phyloP scores from a whole-genome alignment of 352 stramenopile species.

The Globisporangium okanoganense region DNA sequence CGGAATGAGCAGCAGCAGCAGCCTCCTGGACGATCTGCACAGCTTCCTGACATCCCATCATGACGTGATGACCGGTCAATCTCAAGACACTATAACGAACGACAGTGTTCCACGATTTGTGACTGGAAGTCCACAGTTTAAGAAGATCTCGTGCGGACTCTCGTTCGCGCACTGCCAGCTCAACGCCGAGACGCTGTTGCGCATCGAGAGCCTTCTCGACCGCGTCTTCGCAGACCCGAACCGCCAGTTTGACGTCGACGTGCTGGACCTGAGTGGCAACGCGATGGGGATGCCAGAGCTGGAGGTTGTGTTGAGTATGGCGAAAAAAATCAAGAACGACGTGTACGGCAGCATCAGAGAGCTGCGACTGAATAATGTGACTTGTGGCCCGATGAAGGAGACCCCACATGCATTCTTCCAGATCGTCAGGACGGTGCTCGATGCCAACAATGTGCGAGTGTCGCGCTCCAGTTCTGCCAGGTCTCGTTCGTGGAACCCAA shows the following conservation, averaged over 20 bases:
- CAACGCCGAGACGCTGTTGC: not conserved
- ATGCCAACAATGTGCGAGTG: not conserved
- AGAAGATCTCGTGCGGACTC: not conserved
- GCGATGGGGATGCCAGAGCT: not conserved
- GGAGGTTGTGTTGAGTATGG: not conserved
- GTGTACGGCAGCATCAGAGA: not conserved
- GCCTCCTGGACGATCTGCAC: not conserved
- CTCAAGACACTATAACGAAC: no score
- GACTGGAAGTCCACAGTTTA: not conserved
- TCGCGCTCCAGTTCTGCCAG: not conserved
- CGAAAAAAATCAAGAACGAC: not conserved
- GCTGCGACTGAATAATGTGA: not conserved
- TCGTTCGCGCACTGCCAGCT: not conserved
- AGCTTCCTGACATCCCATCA: not conserved
- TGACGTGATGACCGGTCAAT: not conserved
- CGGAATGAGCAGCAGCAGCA: not conserved
- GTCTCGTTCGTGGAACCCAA: not conserved
- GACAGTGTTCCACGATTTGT: not conserved
- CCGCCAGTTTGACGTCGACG: not conserved
- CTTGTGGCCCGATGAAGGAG: not conserved
- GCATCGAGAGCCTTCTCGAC: not conserved
- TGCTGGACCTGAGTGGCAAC: slow-evolving; percentile 1
- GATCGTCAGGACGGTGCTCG: not conserved
- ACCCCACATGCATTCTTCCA: not conserved
- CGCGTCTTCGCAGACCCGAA: not conserved